Evolutionary conservation across 2,329 filamentous ascomycete species (phyloP).

Genomic region (Venturia effusa): DNA sequence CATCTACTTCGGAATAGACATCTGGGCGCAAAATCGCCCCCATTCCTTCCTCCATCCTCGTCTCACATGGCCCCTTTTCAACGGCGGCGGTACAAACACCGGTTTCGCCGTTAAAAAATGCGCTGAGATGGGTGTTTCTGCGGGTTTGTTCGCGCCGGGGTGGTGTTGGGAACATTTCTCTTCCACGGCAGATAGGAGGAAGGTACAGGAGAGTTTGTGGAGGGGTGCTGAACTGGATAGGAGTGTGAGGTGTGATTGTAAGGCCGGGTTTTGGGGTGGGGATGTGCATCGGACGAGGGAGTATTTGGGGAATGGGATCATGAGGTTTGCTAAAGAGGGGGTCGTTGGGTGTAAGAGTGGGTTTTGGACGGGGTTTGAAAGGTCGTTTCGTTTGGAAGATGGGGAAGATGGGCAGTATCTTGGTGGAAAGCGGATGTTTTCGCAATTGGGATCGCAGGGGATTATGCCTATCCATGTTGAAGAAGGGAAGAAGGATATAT

Average conservation of each 20-base stretch:
- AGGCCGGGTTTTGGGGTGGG: constrained; percentile 11
- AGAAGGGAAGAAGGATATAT: background rate
- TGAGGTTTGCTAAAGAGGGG: background rate
- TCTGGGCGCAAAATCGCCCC: constrained; percentile 33
- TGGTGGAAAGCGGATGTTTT: background rate
- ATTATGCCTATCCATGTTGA: background rate
- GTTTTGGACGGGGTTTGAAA: background rate
- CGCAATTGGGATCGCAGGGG: background rate
- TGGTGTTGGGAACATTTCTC: constrained; percentile 37
- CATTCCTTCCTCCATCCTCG: constrained; percentile 18
- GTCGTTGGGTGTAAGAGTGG: background rate
- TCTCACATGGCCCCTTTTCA: constrained; percentile 26
- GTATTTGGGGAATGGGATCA: background rate
- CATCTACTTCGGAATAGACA: constrained; percentile 34
- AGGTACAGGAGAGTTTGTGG: constrained; percentile 26
- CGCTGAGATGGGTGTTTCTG: constrained; percentile 24
- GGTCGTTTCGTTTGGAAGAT: background rate
- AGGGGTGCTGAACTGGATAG: constrained; percentile 20
- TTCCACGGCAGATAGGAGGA: constrained; percentile 13
- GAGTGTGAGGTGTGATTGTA: constrained; percentile 24
- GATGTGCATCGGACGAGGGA: background rate
- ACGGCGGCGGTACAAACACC: constrained; percentile 32
- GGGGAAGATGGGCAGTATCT: background rate
- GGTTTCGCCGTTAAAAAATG: constrained; percentile 29
- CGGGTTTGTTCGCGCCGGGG: constrained; percentile 34